These are phyloP conservation scores for Mortierella sp. DNA, from an alignment of 371 early-diverging fungal species.

Conservation along the genomic window DNA sequence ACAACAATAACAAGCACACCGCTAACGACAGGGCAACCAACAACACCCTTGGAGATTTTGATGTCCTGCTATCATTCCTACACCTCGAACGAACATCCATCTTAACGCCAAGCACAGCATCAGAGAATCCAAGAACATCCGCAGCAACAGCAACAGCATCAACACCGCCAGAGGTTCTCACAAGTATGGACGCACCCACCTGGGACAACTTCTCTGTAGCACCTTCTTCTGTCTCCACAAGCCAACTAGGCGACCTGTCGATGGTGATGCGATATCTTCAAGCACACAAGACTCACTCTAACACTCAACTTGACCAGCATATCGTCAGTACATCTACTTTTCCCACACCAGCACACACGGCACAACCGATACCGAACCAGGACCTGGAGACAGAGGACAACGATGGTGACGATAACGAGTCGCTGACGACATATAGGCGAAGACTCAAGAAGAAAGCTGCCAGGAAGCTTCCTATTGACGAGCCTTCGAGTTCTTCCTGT, in stretches of 20 bases:
- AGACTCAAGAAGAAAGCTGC: conserved; percentile 20
- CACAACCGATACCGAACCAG: background rate
- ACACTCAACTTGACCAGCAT: background rate
- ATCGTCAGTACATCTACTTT: background rate
- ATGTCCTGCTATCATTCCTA: conserved; percentile 10
- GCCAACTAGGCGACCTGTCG: conserved; percentile 24
- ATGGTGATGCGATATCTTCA: conserved; percentile 26
- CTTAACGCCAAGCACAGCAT: background rate
- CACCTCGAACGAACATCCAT: background rate
- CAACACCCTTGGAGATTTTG: background rate
- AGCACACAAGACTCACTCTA: conserved; percentile 12
- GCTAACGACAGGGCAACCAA: background rate
- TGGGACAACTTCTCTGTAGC: background rate
- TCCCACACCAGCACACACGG: background rate
- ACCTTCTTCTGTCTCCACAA: background rate
- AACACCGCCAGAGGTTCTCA: background rate
- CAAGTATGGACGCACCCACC: background rate
- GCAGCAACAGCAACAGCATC: background rate
- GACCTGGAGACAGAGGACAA: too few species aligned
- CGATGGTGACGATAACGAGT: conserved; percentile 8
- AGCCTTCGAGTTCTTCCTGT: conserved; percentile 41
- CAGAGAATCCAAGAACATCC: too few species aligned
- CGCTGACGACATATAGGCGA: background rate
- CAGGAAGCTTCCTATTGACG: conserved; percentile 39
- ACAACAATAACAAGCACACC: background rate